Evolutionary conservation across 495 filamentous ascomycete genomes (phyloP).

Genomic region (Penicillium arizonense): DNA sequence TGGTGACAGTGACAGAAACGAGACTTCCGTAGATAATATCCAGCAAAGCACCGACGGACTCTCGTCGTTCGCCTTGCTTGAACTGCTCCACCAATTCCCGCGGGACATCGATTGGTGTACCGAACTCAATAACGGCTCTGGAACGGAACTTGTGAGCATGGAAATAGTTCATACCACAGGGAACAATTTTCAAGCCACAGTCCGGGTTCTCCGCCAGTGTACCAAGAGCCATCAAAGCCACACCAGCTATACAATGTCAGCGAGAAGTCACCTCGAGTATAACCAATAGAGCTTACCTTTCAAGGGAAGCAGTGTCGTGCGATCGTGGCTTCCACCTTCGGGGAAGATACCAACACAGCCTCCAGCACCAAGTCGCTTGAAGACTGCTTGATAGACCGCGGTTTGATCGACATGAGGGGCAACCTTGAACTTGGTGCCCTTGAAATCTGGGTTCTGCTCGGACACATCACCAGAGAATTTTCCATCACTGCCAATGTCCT

Average conservation of each 20-base stretch:
- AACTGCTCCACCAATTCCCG: conserved; percentile 81
- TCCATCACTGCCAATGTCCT: conserved; percentile 60
- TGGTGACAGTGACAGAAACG: conserved; percentile 85
- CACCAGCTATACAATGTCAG: conserved; percentile 62
- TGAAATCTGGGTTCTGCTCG: conserved; percentile 46
- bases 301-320: conserved; percentile 86
- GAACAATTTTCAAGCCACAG: conserved; percentile 95
- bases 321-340: conserved; percentile 95
- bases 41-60: conserved; percentile 77
- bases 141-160: conserved; percentile 99
- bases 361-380: conserved; percentile 71
- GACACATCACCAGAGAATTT: conserved; percentile 51
- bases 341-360: conserved; percentile 97
- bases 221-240: conserved; percentile 96
- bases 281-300: conserved; percentile 57
- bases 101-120: conserved; percentile 79
- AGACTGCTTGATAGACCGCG: conserved; percentile 90
- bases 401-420: conserved; percentile 95
- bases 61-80: conserved; percentile 74
- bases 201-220: conserved; percentile 85
- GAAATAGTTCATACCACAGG: conserved; percentile 99
- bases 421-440: conserved; percentile 79
- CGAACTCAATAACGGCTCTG: conserved; percentile 94
- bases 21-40: conserved; percentile 84
- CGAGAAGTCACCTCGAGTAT: background rate